Base-by-base conservation (phyloP, 106 monocot genomes). In the Dioscorea zingiberensis region DNA sequence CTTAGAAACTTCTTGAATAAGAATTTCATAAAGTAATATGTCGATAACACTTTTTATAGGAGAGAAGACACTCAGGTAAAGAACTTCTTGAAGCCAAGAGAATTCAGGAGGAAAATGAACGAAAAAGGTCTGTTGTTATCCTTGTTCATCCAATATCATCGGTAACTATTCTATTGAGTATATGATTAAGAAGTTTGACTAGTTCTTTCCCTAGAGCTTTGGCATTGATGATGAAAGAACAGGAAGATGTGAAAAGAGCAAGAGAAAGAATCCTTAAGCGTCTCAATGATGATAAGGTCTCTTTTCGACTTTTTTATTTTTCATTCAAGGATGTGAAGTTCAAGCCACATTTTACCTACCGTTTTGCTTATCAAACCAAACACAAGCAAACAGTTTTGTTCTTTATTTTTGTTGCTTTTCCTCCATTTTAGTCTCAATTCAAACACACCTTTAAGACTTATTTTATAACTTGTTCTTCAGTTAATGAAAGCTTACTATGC, bases 221-320 rank as follows among this genome's bases (percentile, higher is more conserved):
- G 70, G 89, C 80, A 69, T 69, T 86, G 73, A 73, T 92, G 26
- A 83, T 85, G 66, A 80, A 80, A 54, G 97, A 92, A 76, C 92
- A 98, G 76, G 97, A 98, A 45, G 97, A 98, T 74, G 92, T 93
- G 71, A 93, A 98, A 80, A 76, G 84, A 79, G 97, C 97, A 48
- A 98, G 97, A 66, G 97, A 97, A 63, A 98, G 77, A 71, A 89
- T 98, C 25, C 97, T 88, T 21, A 91, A 93, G 73, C 63, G 70
- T 62, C 47, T 98, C 49, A 92, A 88, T 60, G 92, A 98, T 76
- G 97, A 98, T 80, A 98, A 98, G 92, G 97, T 93, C 48, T n/a
- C n/a, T n/a, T n/a, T n/a, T 25, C 22, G 45, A 18, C 56, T 18
- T 62, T 54, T 28, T 22, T 18, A 28, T 44, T 10, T 27, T 64